Conservation (phyloP, 2,329 filamentous ascomycete species). For the Blastomyces silverae region DNA sequence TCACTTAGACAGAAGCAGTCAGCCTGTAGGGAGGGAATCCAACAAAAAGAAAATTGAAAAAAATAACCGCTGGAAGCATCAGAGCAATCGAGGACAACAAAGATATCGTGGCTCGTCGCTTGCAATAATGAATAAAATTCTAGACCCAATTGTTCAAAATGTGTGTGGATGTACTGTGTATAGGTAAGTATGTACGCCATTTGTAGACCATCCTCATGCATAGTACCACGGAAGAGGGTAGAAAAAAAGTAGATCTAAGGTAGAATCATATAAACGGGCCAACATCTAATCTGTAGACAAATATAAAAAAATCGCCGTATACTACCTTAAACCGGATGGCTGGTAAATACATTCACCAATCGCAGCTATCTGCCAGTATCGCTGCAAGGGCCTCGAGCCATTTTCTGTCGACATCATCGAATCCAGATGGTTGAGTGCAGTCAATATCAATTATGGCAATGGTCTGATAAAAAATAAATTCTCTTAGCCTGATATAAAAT, state of each 20-base stretch:
- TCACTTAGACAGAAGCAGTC: no score
- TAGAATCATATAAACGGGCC: neutral
- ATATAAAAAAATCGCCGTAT: no score
- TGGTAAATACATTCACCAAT: conserved; percentile 29
- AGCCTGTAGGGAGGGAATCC: neutral
- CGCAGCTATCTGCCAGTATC: conserved; percentile 38
- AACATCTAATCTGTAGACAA: neutral
- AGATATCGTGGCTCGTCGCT: no score
- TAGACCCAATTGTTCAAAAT: no score
- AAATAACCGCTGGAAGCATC: no score
- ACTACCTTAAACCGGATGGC: neutral
- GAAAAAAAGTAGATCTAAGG: neutral
- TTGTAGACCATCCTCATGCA: neutral
- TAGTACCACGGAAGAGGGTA: neutral
- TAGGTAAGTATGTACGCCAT: neutral
- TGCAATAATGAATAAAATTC: no score
- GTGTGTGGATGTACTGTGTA: no score
- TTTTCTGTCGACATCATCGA: conserved; percentile 41
- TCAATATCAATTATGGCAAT: conserved; percentile 47
- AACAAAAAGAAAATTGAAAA: neutral
- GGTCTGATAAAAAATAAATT: conserved; percentile 29
- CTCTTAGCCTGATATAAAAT: conserved; percentile 1
- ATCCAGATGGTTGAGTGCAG: conserved; percentile 39
- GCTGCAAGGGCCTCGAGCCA: conserved; percentile 39
- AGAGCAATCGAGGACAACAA: no score